These are phyloP conservation scores for Leccinum boreale DNA, from an alignment of 768 basidiomycete species.

Conservation along the genomic window DNA sequence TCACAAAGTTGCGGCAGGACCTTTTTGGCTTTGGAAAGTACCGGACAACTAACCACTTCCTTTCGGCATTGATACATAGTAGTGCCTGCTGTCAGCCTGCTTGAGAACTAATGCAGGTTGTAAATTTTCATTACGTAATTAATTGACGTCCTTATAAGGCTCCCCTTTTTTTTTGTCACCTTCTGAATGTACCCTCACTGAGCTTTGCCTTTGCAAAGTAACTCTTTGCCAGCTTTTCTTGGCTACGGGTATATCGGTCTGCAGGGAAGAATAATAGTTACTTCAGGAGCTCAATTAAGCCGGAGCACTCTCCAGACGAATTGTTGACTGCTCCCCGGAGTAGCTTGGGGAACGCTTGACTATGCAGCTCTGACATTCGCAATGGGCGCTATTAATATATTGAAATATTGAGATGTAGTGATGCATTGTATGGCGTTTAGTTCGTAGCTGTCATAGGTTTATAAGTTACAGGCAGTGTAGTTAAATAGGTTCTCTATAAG, in stretches of 20 bases:
- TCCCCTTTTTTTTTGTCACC: not conserved
- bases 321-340: conserved; percentile 33
- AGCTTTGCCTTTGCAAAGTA: conserved; percentile 40
- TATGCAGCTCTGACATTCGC: conserved; percentile 64
- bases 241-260: conserved; percentile 52
- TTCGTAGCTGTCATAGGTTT: not conserved
- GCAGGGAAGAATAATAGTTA: conserved; percentile 39
- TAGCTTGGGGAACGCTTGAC: conserved; percentile 65
- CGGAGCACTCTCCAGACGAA: conserved; percentile 59
- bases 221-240: conserved; percentile 48
- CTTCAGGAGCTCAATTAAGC: conserved; percentile 69
- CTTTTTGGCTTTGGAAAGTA: conserved; percentile 73
- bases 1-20: conserved; percentile 39
- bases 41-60: conserved; percentile 34
- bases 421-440: not conserved
- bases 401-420: not conserved
- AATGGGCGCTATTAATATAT: not conserved
- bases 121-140: conserved; percentile 16
- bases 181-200: conserved; percentile 18
- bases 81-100: not conserved
- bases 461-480: not conserved
- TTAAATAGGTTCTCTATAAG: not conserved
- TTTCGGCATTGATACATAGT: conserved; percentile 23
- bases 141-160: not conserved
- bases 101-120: not conserved